A percentile compares a stretch with the other conserved stretches of the same genome.
Conservation (phyloP, 2,329 filamentous ascomycete species). For the Fusarium tupiense region DNA sequence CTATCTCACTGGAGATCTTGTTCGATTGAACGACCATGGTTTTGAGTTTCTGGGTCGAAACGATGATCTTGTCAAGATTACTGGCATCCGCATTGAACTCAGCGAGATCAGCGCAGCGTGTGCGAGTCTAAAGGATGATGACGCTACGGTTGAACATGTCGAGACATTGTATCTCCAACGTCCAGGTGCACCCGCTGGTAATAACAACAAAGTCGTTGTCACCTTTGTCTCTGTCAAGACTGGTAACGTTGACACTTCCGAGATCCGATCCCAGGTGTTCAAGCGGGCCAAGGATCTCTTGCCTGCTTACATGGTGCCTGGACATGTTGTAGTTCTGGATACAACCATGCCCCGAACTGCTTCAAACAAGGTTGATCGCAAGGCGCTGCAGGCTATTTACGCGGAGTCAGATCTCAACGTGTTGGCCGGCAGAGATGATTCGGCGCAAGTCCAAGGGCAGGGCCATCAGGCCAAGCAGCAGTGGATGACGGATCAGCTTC, state of each 20-base stretch:
- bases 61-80: slow-evolving; percentile 26
- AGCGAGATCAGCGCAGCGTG: slow-evolving; percentile 28
- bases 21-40: slow-evolving; percentile 21
- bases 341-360: slow-evolving; percentile 24
- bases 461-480: background rate
- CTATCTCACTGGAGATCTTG: slow-evolving; percentile 23
- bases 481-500: background rate
- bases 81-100: slow-evolving; percentile 17
- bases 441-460: rapidly evolving
- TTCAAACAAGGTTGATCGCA: slow-evolving; percentile 27
- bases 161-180: slow-evolving; percentile 11
- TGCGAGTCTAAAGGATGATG: slow-evolving; percentile 17
- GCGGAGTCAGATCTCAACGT: background rate
- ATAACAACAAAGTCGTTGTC: slow-evolving; percentile 17
- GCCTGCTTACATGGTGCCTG: slow-evolving; percentile 23
- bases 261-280: slow-evolving; percentile 9
- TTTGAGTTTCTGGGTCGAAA: slow-evolving; percentile 27
- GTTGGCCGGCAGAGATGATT: background rate
- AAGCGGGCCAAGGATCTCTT: slow-evolving; percentile 11
- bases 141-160: slow-evolving; percentile 7
- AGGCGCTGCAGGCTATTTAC: slow-evolving; percentile 16
- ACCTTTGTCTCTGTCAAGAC: slow-evolving; percentile 24
- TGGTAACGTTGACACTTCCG: background rate
- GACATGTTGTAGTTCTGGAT: slow-evolving; percentile 19
- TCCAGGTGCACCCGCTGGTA: background rate